Evolutionary conservation across 345 rosid species (phyloP).

Genomic region (Euphorbia tirucalli): DNA sequence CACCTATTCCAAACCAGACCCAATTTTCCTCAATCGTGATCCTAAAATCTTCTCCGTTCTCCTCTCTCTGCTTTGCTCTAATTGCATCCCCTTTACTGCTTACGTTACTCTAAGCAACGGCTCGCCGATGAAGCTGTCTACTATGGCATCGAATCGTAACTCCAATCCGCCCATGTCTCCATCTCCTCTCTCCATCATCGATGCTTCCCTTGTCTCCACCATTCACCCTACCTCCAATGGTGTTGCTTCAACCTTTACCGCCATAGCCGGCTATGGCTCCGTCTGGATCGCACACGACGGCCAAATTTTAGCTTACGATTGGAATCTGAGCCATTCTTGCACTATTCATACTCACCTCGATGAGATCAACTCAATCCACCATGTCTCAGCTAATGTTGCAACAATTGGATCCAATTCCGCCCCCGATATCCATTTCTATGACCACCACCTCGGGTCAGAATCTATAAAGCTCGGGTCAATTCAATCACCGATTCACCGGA

Average conservation of each 20-base stretch:
- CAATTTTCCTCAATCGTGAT: conserved; percentile 88
- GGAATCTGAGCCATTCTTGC: conserved; percentile 54
- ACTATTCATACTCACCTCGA: conserved; percentile 80
- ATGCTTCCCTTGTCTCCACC: conserved; percentile 64
- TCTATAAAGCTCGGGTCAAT: conserved; percentile 65
- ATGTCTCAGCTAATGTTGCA: conserved; percentile 60
- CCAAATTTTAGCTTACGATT: conserved; percentile 75
- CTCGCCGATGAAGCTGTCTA: conserved; percentile 84
- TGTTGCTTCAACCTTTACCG: conserved; percentile 60
- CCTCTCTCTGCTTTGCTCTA: conserved; percentile 75
- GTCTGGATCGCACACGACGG: conserved; percentile 93
- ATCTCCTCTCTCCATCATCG: conserved; percentile 60
- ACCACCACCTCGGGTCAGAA: conserved; percentile 70
- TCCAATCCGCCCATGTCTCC: conserved; percentile 64
- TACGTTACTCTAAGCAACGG: conserved; percentile 67
- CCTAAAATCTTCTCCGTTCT: conserved; percentile 85
- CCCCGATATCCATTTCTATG: conserved; percentile 83
- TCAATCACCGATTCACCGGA: conserved; percentile 56
- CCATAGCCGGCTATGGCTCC: conserved; percentile 61
- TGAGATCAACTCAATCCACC: conserved; percentile 58
- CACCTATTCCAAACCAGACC: conserved; percentile 34
- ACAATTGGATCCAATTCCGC: conserved; percentile 63
- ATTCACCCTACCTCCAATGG: conserved; percentile 67
- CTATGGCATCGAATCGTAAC: conserved; percentile 73
- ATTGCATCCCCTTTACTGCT: conserved; percentile 61